Conservation (phyloP, 2,329 filamentous ascomycete genomes). For the Ceratocystis ficicola region DNA sequence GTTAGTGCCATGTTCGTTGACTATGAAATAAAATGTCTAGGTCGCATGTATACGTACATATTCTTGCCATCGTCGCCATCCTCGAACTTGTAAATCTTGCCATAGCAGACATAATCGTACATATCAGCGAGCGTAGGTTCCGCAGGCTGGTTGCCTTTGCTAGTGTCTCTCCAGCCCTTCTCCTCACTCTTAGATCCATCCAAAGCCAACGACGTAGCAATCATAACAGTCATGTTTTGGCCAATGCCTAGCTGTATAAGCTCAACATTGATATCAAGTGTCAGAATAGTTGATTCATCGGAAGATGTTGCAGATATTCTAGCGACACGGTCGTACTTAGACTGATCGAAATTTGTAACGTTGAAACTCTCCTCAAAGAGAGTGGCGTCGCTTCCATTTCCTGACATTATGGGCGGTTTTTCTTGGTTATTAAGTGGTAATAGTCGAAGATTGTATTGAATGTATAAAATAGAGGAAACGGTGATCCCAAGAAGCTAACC, state of each 20-base stretch:
- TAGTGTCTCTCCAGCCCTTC: conserved; percentile 70
- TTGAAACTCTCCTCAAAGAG: conserved; percentile 91
- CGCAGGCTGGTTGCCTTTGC: conserved; percentile 38
- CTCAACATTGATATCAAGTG: conserved; percentile 87
- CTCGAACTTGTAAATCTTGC: conserved; percentile 81
- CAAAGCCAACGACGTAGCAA: conserved; percentile 74
- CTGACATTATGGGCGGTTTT: conserved; percentile 31
- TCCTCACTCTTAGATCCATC: conserved; percentile 70
- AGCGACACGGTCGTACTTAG: conserved; percentile 91
- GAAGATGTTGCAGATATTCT: conserved; percentile 67
- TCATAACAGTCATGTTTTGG: conserved; percentile 66
- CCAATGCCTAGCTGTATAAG: conserved; percentile 44
- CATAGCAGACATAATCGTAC: conserved; percentile 79
- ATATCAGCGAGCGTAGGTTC: conserved; percentile 59
- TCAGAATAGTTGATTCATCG: conserved; percentile 63
- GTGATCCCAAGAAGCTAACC: not conserved
- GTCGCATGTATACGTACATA: conserved; percentile 52
- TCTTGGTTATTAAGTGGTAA: not conserved
- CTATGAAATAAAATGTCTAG: no score
- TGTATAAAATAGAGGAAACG: not conserved
- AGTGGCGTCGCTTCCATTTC: conserved; percentile 66
- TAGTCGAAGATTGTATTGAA: not conserved
- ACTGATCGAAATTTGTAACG: conserved; percentile 63
- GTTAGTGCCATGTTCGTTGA: conserved; percentile 6
- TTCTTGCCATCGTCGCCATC: conserved; percentile 66